Percentiles rank a stretch among this genome's conserved stretches.
Conservation (phyloP, 2,329 filamentous ascomycete species). For the Fusarium concolor region DNA sequence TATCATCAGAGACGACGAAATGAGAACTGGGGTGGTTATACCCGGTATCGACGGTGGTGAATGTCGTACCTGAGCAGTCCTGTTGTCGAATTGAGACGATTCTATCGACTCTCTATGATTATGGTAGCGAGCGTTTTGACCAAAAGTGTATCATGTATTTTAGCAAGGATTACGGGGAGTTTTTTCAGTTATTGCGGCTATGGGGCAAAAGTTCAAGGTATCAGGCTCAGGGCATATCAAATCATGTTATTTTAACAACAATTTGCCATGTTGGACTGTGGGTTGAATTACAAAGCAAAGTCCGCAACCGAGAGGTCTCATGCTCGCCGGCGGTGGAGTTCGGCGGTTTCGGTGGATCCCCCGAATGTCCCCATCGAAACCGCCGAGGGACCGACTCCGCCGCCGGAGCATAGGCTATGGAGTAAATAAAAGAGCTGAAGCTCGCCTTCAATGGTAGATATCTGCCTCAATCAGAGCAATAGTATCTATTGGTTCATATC, state of each 20-base stretch:
- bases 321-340: slow-evolving; percentile 36
- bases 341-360: slow-evolving; percentile 44
- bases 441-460: background rate
- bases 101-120: background rate
- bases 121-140: background rate
- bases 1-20: slow-evolving; percentile 14
- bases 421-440: slow-evolving; percentile 27
- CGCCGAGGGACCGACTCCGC: slow-evolving; percentile 39
- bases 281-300: background rate
- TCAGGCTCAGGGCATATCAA: background rate
- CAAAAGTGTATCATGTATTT: too few relatives aligned
- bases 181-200: background rate
- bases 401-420: background rate
- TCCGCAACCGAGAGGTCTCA: background rate
- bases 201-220: background rate
- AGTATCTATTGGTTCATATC: background rate
- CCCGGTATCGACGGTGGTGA: background rate
- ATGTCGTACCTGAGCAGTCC: background rate
- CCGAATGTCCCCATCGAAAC: slow-evolving; percentile 24
- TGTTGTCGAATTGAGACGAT: background rate
- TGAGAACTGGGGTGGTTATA: background rate
- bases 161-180: background rate
- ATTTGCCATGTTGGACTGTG: too few relatives aligned
- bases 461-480: background rate
- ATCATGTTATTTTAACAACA: too few relatives aligned